Percentiles rank a stretch among this genome's conserved stretches.
phyloP scores from a whole-genome alignment of 192 early-diverging fungal species.

The Linnemannia elongata region DNA sequence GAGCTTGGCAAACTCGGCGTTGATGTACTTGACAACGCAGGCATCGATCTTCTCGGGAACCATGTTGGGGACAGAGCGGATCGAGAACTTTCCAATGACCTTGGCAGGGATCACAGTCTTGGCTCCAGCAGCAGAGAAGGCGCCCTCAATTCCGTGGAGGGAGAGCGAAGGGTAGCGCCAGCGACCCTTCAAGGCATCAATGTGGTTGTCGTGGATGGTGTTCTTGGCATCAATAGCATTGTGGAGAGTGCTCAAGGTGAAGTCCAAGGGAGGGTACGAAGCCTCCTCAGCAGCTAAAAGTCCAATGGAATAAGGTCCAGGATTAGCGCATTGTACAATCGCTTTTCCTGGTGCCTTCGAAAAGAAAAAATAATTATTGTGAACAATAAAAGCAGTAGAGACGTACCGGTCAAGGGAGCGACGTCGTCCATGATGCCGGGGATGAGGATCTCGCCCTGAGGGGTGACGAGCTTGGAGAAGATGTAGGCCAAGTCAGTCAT shows the following conservation, averaged over 20 bases:
- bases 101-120: conserved; percentile 98
- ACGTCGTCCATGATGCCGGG: conserved; percentile 96
- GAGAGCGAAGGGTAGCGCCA: conserved; percentile 98
- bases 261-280: conserved; percentile 89
- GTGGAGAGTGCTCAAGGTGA: conserved; percentile 84
- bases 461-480: conserved; percentile 86
- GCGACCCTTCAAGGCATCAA: conserved; percentile 87
- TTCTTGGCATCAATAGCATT: conserved; percentile 79
- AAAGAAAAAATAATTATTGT: background rate
- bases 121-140: conserved; percentile 91
- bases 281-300: conserved; percentile 76
- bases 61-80: conserved; percentile 96
- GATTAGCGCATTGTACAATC: background rate
- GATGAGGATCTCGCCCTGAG: conserved; percentile 90
- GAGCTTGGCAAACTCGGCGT: conserved; percentile 91
- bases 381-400: background rate
- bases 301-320: background rate
- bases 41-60: conserved; percentile 83
- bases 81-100: conserved; percentile 98
- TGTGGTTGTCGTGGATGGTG: conserved; percentile 83
- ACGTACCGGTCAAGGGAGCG: conserved; percentile 78
- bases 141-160: conserved; percentile 98
- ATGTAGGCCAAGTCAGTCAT: conserved; percentile 95
- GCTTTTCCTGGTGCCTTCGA: background rate
- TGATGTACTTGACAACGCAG: conserved; percentile 80